Conservation (phyloP, 2,329 filamentous ascomycete genomes). For the Colletotrichum sojae region DNA sequence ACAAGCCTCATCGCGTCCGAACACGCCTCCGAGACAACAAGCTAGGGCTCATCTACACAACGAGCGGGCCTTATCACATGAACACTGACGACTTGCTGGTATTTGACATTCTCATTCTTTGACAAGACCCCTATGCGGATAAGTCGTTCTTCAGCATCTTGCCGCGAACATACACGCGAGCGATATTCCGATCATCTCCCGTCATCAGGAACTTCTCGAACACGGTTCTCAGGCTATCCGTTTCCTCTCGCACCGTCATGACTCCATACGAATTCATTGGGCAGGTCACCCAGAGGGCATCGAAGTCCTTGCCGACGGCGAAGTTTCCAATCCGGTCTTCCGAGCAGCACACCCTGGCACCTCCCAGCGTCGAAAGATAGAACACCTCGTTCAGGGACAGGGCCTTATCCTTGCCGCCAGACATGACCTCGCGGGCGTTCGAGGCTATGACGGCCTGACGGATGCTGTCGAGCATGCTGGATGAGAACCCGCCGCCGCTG, state of each 20-base stretch:
- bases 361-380: constrained; percentile 73
- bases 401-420: constrained; percentile 57
- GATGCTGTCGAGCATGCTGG: constrained; percentile 71
- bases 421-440: constrained; percentile 60
- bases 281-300: constrained; percentile 65
- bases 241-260: constrained; percentile 67
- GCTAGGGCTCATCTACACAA: no score
- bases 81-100: no score
- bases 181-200: constrained; percentile 74
- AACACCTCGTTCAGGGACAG: constrained; percentile 68
- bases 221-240: constrained; percentile 60
- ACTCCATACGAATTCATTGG: constrained; percentile 54
- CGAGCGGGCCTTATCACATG: no score
- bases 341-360: constrained; percentile 70
- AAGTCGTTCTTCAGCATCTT: constrained; percentile 36
- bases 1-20: no score
- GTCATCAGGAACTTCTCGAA: constrained; percentile 78
- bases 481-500: constrained; percentile 73
- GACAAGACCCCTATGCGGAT: not conserved
- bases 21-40: no score
- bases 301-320: constrained; percentile 72
- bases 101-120: no score
- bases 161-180: constrained; percentile 67
- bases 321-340: constrained; percentile 70
- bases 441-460: constrained; percentile 70